Base-by-base conservation (phyloP, 2,329 filamentous ascomycete genomes). In the Cytospora piceicola region DNA sequence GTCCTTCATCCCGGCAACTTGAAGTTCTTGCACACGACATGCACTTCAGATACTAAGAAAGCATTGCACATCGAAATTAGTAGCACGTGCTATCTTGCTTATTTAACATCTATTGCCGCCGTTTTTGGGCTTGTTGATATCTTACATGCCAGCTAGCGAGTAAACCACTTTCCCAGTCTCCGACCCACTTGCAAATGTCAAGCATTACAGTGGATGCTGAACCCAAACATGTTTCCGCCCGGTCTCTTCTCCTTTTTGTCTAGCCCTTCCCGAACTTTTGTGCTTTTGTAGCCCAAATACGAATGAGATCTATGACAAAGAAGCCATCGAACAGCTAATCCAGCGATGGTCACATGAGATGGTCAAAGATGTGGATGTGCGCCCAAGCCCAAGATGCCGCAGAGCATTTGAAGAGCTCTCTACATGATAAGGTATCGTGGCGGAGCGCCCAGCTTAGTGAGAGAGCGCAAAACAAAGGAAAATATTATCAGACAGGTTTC, bases 201-300 rank as follows among this genome's bases (percentile, higher is more conserved):
- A 4, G 29, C 20, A n/a, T 32, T 34, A 42, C 36, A 57, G 39
- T 24, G 30, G 27, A 56, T 39, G 22, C 42, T 36, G 11, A 55
- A 56, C 42, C 55, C 54, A 57, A 56, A 55, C 12, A 17, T 57
- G 29, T 51, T 57, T 42, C 61, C 30, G 30, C 56, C n/a, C 15
- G 22, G 29, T 30, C 39, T 56, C 20, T n/a, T 42, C n/a, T 22
- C 49, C 61, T 49, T 58, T 63, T 63, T 63, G 39, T 63, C 53
- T 57, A 63, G 22, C 22, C 30, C 22, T n/a, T 39, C 61, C 61
- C 53, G 22, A 58, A 63, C 53, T 57, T 57, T 57, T 63, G 24
- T 4, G 34, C 39, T n/a, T 39, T 34, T 57, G 53, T 17, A 17
- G 27, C 27, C n/a, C 22, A 63, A 52, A 27, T 32, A 22, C 39